phyloP scores from a whole-genome alignment of 2,329 filamentous ascomycete species.

The Oidium heveae region DNA sequence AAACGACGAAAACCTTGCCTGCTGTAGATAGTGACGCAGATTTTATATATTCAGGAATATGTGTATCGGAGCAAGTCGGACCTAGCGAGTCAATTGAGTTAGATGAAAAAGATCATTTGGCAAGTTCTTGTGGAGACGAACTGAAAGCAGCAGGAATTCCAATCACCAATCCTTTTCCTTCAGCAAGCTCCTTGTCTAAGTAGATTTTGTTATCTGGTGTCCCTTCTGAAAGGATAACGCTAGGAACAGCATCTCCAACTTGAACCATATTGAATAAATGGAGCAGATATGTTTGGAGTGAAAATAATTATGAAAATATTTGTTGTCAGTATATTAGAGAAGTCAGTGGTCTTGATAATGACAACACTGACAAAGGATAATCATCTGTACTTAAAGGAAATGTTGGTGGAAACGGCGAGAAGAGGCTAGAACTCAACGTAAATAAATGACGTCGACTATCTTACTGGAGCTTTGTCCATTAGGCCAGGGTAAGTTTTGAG shows the following conservation, averaged over 20 bases:
- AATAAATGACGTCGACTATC: no score
- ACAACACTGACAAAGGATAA: no score
- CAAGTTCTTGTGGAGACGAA: conserved; percentile 12
- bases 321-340: no score
- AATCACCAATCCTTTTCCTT: conserved; percentile 55
- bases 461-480: no score
- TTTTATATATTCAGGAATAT: conserved; percentile 69
- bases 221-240: conserved; percentile 52
- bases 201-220: conserved; percentile 80
- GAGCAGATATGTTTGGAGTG: not conserved
- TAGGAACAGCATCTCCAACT: conserved; percentile 56
- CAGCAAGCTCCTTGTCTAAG: conserved; percentile 42
- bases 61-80: conserved; percentile 37
- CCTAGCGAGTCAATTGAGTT: conserved; percentile 13
- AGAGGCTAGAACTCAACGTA: no score
- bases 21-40: conserved; percentile 53
- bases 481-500: no score
- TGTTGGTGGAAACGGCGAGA: no score
- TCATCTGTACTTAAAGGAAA: no score
- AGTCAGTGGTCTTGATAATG: no score
- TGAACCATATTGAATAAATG: conserved; percentile 21
- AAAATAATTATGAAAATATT: no score
- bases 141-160: conserved; percentile 63
- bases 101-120: not conserved
- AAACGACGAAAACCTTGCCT: conserved; percentile 67